A percentile compares a stretch with the other conserved stretches of the same genome.
These are phyloP conservation scores for Pichia sp. DNA, from an alignment of 1,139 yeast genomes.

Conservation along the genomic window DNA sequence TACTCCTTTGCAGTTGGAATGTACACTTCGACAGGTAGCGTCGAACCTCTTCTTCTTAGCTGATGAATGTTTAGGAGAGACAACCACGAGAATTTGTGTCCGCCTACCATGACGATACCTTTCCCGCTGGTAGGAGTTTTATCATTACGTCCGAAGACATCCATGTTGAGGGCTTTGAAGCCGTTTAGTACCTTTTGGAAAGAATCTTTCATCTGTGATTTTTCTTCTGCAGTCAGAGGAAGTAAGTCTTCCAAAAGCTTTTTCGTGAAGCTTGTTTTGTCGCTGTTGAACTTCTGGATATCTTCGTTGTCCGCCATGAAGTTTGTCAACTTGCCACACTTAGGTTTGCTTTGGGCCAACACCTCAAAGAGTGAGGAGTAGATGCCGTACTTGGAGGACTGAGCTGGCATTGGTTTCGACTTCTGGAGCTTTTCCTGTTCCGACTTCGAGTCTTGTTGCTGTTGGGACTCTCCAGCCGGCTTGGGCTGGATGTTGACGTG, in stretches of 20 bases:
- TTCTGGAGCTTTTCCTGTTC: too few species aligned
- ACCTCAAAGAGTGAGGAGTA: constrained; percentile 23
- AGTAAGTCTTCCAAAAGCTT: constrained; percentile 30
- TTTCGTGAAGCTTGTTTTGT: constrained; percentile 32
- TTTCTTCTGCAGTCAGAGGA: constrained; percentile 23
- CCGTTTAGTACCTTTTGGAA: constrained; percentile 26
- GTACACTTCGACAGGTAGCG: constrained; percentile 56
- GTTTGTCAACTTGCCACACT: constrained; percentile 24
- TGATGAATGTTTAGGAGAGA: constrained; percentile 50
- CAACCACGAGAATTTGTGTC: constrained; percentile 54
- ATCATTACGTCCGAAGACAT: constrained; percentile 22
- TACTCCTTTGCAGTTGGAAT: constrained; percentile 50
- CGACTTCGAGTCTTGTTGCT: too few species aligned
- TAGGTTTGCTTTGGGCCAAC: constrained; percentile 29
- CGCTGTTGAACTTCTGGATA: constrained; percentile 33
- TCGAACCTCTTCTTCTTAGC: constrained; percentile 48
- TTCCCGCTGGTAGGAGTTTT: constrained; percentile 33
- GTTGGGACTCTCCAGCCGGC: not conserved
- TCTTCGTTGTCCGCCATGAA: constrained; percentile 30
- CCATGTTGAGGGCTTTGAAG: constrained; percentile 19
- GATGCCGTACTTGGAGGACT: constrained; percentile 2
- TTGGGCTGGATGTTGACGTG: not conserved
- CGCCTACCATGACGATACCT: constrained; percentile 63
- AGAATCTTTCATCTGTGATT: constrained; percentile 25
- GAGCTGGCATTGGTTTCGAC: too few species aligned